Evolutionary conservation across 1,284 basidiomycete species (phyloP), one percentile per base, ranked within the genome.

Genomic region (Calocybe gambosa): DNA sequence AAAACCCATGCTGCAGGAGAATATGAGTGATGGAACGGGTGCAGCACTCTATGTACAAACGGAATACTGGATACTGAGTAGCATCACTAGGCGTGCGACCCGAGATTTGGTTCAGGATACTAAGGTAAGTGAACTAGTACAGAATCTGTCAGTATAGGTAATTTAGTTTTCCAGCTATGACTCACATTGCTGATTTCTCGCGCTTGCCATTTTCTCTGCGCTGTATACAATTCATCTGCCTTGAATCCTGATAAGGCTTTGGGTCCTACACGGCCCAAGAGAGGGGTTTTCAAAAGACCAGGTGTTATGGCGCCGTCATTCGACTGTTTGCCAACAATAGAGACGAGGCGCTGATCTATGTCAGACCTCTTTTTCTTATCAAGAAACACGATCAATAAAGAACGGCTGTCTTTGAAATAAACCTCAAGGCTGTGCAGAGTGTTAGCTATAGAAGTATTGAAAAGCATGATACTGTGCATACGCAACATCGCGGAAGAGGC

Each of bases 41-140:
- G 1, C n/a, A 16, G 18, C 15, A 19, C 41, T 9, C n/a, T 25
- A 43, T 31, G 48, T 19, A 69, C 82, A 50, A 57, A 89, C 91
- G 93, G 57, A 97, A 95, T 15, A 97, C 82, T 0, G 94, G 94
- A 65, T 95, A 97, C 58, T 96, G 92, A 0, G 93, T 96, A 5
- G 94, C 89, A 67, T 98, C 90, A 58, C 84, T 92, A 1, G 91
- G 90, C 1, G 91, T 94, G n/a, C 91, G 75, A 39, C 91, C 91
- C 1, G 91, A 93, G 18, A 89, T 77, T 62, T 94, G 90, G 55
- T 94, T 94, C 42, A 94, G 68, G 49, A 94, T 80, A 52, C 87
- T 85, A 36, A 93, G 64, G 61, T 93, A 93, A 0, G 88, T 85
- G 65, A 90, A 93, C 90, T 93, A 10, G 16, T 45, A 15, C 43